These are phyloP conservation scores for Colletotrichum sp. DNA, from an alignment of 2,329 filamentous ascomycete genomes.

Conservation along the genomic window DNA sequence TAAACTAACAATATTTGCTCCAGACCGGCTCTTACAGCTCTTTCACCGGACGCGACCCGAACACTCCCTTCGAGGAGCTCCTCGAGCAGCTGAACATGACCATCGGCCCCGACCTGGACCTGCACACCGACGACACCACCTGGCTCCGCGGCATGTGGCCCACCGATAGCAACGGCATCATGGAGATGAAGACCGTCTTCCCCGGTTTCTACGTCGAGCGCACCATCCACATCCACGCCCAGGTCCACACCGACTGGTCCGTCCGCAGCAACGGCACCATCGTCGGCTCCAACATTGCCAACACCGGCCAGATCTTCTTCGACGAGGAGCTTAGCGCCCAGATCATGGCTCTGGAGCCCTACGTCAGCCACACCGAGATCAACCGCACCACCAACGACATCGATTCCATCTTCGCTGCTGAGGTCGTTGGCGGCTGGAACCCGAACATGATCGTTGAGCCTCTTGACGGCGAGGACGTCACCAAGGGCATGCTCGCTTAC, in stretches of 20 bases:
- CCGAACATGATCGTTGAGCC: conserved; percentile 11
- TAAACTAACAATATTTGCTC: not conserved
- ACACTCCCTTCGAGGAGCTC: conserved; percentile 12
- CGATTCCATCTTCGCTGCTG: conserved; percentile 3
- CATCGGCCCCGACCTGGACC: conserved; percentile 4
- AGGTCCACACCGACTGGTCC: conserved; percentile 42
- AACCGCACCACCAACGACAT: conserved; percentile 13
- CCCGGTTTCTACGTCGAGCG: conserved; percentile 50
- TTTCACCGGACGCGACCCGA: not conserved
- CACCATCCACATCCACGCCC: conserved; percentile 52
- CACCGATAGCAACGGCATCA: conserved; percentile 25
- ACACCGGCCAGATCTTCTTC: conserved; percentile 14
- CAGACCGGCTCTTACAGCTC: conserved; percentile 17
- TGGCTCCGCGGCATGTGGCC: conserved; percentile 18
- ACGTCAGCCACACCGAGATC: conserved; percentile 43
- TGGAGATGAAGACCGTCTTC: conserved; percentile 47
- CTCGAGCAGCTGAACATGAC: conserved; percentile 13
- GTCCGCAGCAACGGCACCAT: conserved; percentile 17
- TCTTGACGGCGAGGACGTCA: conserved; percentile 4
- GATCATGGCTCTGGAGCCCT: conserved; percentile 55
- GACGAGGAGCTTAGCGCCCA: conserved; percentile 3
- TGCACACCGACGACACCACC: conserved; percentile 11
- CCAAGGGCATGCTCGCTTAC: conserved; percentile 13
- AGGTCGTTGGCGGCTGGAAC: conserved; percentile 3
- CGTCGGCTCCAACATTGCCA: conserved; percentile 34